phyloP scores from a whole-genome alignment of 23 red algal species.

The Agarophyton chilense region DNA sequence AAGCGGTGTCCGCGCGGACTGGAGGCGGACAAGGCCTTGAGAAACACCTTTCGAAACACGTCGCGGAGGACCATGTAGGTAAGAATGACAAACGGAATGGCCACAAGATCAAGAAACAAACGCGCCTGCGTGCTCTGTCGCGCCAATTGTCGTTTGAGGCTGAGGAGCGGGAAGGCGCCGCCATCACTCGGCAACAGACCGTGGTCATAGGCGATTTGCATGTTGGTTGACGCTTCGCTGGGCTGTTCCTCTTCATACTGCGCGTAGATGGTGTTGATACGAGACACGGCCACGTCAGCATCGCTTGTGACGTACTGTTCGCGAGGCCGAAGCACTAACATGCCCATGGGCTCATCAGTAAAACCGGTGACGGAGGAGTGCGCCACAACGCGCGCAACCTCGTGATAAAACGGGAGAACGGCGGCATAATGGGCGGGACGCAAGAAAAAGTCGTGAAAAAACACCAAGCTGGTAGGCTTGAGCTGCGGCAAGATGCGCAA shows the following conservation, averaged over 20 bases:
- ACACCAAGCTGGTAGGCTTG: constrained; percentile 2
- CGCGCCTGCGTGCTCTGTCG: constrained; percentile 22
- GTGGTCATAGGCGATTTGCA: constrained; percentile 2
- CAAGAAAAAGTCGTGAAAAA: constrained; percentile 68
- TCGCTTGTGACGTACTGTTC: background rate
- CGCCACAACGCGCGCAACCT: constrained; percentile 68
- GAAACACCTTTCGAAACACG: constrained; percentile 44
- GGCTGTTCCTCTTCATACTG: constrained; percentile 35
- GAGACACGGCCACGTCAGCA: constrained; percentile 3
- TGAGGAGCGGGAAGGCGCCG: constrained; percentile 20
- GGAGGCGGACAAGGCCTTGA: constrained; percentile 23
- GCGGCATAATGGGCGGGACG: constrained; percentile 42
- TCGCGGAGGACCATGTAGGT: constrained; percentile 44
- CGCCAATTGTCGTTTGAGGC: background rate
- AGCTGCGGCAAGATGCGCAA: constrained; percentile 66
- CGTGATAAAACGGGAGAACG: constrained; percentile 49
- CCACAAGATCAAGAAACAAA: constrained; percentile 28
- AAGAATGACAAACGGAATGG: constrained; percentile 27
- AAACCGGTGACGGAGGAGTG: constrained; percentile 19
- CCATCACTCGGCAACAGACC: constrained; percentile 12
- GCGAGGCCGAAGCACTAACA: constrained; percentile 50
- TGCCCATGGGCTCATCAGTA: constrained; percentile 66
- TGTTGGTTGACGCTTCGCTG: background rate
- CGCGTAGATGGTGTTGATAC: constrained; percentile 45
- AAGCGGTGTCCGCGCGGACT: constrained; percentile 11